Conservation (phyloP, 345 rosid species). For the Pistacia vera region DNA sequence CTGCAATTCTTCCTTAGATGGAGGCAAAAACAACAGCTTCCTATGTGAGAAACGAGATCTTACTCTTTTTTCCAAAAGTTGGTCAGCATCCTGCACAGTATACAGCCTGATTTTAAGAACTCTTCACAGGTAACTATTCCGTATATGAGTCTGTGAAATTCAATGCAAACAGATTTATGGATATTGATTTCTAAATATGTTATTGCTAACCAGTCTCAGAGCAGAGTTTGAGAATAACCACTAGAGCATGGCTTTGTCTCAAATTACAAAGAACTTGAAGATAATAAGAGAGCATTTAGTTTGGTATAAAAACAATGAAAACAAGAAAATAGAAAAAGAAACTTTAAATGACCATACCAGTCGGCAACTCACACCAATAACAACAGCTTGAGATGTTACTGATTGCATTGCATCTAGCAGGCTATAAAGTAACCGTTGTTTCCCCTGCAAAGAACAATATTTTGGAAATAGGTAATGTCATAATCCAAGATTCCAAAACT, state of each 20-base stretch:
- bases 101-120: not conserved
- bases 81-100: slow-evolving; percentile 84
- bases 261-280: not conserved
- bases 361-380: slow-evolving; percentile 80
- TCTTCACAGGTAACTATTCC: not conserved
- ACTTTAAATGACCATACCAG: slow-evolving; percentile 47
- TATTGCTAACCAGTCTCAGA: not conserved
- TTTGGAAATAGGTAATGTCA: not conserved
- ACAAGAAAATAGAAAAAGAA: not conserved
- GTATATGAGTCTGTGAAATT: not conserved
- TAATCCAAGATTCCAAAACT: slow-evolving; percentile 5
- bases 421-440: slow-evolving; percentile 84
- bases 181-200: not conserved
- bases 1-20: slow-evolving; percentile 64
- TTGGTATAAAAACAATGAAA: not conserved
- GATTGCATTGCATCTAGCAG: slow-evolving; percentile 96
- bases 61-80: slow-evolving; percentile 93
- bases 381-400: slow-evolving; percentile 88
- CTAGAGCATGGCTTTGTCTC: not conserved
- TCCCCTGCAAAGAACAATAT: slow-evolving; percentile 56
- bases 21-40: slow-evolving; percentile 80
- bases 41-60: slow-evolving; percentile 95
- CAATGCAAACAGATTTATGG: not conserved
- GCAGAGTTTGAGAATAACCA: not conserved
- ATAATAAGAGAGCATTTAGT: not conserved